Evolutionary conservation across 768 basidiomycete species (phyloP), one percentile per base, ranked within the genome.

Genomic region (Pisolithus tinctorius): DNA sequence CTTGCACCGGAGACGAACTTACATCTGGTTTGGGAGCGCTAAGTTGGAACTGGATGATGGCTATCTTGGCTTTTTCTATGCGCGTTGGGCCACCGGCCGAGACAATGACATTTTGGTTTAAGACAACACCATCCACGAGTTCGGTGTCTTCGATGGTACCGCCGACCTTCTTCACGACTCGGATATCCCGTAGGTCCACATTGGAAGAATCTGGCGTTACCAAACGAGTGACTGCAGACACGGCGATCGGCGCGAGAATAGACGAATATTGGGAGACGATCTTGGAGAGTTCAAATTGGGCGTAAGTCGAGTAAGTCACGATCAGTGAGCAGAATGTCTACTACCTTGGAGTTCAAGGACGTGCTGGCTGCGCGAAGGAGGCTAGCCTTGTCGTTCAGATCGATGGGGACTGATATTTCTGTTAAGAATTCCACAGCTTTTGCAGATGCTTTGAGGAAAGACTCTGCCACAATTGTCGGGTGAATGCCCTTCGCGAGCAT

Each of bases 141-240:
- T 97, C 93, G 3, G 96, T 98, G 68, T 99, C 96, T 68, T 99
- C 96, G 55, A 99, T 99, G 2, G 96, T 98, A 40, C 96, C 96
- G 20, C 96, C 96, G 47, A 98, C 91, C 68, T 97, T 98, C 74
- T 95, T 98, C 47, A 99, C 93, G 57, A 99, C 78, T 30, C 96
- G 85, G 63, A 98, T 86, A 69, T 99, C 96, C 53, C 93, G 81
- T 23, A 99, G 83, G 69, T 99, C 96, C 47, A 99, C 96, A 62
- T 93, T 98, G 9, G 89, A 87, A 4, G 94, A 94, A 5, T 86
- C 83, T 0, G 90, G 79, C 0, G 90, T 90, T 44, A 90, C 83
- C 38, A 99, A 81, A 54, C 93, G 88, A 20, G 87, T 91, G 39
- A 99, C 96, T 27, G 95, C 93, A 48, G 84, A 79, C n/a, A 99